Percentiles rank a stretch among this genome's conserved stretches.
Evolutionary conservation across 179 eudicot species (phyloP).

Genomic region (Carnegiea gigantea): DNA sequence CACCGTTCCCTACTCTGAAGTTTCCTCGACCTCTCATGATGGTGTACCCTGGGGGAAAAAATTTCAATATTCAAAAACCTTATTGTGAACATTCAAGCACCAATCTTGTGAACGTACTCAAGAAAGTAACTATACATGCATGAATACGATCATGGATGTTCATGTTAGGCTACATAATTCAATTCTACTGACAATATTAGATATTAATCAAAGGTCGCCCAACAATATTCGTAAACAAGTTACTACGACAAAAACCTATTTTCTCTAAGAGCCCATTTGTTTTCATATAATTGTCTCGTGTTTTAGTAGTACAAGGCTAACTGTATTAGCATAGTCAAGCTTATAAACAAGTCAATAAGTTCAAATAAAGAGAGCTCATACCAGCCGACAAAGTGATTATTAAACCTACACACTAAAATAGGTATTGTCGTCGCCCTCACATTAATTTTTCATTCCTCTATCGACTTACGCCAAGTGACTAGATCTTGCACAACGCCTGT

Average conservation of each 20-base stretch:
- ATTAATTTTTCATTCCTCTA: no score
- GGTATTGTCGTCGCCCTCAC: no score
- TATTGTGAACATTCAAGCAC: not conserved
- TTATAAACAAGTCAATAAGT: not conserved
- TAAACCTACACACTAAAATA: no score
- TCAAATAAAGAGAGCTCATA: no score
- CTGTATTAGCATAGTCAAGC: not conserved
- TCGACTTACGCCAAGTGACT: no score
- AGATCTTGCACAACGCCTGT: not conserved
- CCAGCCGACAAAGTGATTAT: no score
- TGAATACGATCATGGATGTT: no score
- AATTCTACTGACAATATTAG: not conserved
- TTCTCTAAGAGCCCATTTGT: not conserved
- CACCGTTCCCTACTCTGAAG: conserved; percentile 42
- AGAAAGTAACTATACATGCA: not conserved
- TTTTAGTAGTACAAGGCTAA: no score
- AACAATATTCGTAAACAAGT: no score
- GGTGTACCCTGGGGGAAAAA: conserved; percentile 44
- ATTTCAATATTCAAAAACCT: not conserved
- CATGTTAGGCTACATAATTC: not conserved
- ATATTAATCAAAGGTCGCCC: not conserved
- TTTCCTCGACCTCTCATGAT: conserved; percentile 50
- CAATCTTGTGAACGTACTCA: not conserved
- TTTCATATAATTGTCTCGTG: not conserved
- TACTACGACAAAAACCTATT: not conserved